These are phyloP conservation scores for Pyrenopolyporus hunteri DNA, from an alignment of 495 filamentous ascomycete species.

Conservation along the genomic window DNA sequence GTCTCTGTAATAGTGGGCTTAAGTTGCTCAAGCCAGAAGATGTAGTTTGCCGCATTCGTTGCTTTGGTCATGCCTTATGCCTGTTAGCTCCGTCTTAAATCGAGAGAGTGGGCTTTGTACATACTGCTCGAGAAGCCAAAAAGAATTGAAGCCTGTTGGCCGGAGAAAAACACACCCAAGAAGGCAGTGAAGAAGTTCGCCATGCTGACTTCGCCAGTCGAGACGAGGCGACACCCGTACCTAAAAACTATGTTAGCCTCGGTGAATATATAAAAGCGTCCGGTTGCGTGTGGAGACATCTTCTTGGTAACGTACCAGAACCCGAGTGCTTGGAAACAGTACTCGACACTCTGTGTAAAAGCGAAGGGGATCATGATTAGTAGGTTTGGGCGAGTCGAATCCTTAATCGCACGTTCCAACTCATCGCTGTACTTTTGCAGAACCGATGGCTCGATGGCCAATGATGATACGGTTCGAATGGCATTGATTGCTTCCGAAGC, in stretches of 20 bases:
- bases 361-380: neutral
- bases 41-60: neutral
- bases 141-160: neutral
- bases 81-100: neutral
- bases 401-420: neutral
- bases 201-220: neutral
- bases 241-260: constrained; percentile 18
- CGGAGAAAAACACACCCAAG: neutral
- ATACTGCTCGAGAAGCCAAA: neutral
- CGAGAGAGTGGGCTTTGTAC: neutral
- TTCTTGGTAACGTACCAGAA: neutral
- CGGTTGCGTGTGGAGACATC: neutral
- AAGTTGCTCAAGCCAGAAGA: neutral
- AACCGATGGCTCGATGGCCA: constrained; percentile 45
- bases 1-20: neutral
- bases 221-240: constrained; percentile 17
- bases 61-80: neutral
- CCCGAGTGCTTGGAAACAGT: neutral
- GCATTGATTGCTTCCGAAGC: constrained; percentile 61
- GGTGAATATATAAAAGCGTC: neutral
- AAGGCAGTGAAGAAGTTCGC: neutral
- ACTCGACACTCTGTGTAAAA: neutral
- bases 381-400: neutral
- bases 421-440: neutral
- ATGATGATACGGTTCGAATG: constrained; percentile 61